phyloP scores from a whole-genome alignment of 2,329 filamentous ascomycete genomes.

The Aureobasidium sp. region DNA sequence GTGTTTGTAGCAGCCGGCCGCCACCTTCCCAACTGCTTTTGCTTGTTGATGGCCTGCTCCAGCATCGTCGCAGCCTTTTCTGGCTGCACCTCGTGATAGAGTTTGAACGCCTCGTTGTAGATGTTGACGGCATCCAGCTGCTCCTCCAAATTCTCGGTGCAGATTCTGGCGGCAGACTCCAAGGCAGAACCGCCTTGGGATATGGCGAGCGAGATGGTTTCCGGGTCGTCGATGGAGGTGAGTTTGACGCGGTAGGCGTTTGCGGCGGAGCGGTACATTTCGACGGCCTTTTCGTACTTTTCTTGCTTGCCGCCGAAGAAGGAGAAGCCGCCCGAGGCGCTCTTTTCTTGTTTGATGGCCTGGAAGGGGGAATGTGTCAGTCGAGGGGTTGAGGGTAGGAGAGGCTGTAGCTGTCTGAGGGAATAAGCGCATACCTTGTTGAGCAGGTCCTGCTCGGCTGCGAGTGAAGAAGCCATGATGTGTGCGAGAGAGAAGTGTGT shows the following conservation, averaged over 20 bases:
- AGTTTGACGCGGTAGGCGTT: slow-evolving; percentile 55
- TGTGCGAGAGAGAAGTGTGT: neutral
- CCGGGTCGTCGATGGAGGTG: slow-evolving; percentile 4
- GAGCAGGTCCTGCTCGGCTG: slow-evolving; percentile 11
- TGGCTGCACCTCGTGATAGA: slow-evolving; percentile 78
- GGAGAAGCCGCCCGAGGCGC: slow-evolving; percentile 73
- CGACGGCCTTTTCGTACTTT: slow-evolving; percentile 83
- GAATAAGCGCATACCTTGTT: slow-evolving; percentile 6
- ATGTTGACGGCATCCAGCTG: slow-evolving; percentile 88
- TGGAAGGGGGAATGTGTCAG: slow-evolving; percentile 31
- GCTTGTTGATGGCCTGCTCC: slow-evolving; percentile 72
- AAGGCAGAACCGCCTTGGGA: slow-evolving; percentile 80
- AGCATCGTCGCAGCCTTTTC: slow-evolving; percentile 75
- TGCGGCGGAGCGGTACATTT: slow-evolving; percentile 78
- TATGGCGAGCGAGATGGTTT: neutral
- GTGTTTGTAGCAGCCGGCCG: slow-evolving; percentile 83
- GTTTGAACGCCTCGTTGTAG: slow-evolving; percentile 85
- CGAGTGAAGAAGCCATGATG: slow-evolving; percentile 8
- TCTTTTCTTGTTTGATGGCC: slow-evolving; percentile 76
- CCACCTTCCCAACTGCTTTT: slow-evolving; percentile 84
- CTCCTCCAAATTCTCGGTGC: slow-evolving; percentile 74
- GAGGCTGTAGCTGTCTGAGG: too few species aligned
- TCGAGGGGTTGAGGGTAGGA: neutral
- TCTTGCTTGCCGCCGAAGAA: slow-evolving; percentile 82
- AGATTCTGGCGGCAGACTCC: slow-evolving; percentile 73